Evolutionary conservation across 495 filamentous ascomycete species (phyloP).

Genomic region (Podospora didyma): DNA sequence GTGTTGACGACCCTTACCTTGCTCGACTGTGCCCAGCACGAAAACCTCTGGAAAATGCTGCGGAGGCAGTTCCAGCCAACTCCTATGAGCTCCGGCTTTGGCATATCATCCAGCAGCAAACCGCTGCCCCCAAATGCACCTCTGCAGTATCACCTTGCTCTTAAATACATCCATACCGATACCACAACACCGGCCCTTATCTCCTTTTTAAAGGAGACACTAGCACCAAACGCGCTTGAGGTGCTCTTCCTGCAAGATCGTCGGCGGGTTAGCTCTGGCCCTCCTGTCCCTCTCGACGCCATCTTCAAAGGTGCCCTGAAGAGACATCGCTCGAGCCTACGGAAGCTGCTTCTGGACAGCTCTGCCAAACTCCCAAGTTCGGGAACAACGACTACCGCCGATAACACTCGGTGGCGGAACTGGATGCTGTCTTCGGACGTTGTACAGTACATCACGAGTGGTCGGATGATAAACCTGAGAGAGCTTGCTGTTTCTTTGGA

Average conservation of each 20-base stretch:
- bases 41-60: conserved; percentile 77
- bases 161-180: conserved; percentile 83
- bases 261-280: conserved; percentile 43
- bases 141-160: conserved; percentile 62
- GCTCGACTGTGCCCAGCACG: conserved; percentile 72
- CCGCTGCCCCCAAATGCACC: conserved; percentile 11
- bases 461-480: conserved; percentile 69
- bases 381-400: conserved; percentile 13
- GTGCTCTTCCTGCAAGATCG: conserved; percentile 80
- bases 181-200: conserved; percentile 73
- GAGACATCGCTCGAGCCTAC: conserved; percentile 68
- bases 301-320: conserved; percentile 74
- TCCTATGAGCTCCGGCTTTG: conserved; percentile 22
- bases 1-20: conserved; percentile 74
- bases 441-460: conserved; percentile 74
- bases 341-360: conserved; percentile 75
- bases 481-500: conserved; percentile 77
- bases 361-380: conserved; percentile 41
- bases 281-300: conserved; percentile 60
- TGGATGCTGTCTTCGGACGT: conserved; percentile 79
- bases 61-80: conserved; percentile 68
- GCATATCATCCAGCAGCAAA: conserved; percentile 20
- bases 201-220: conserved; percentile 75
- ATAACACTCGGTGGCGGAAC: conserved; percentile 53
- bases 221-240: conserved; percentile 82